Evolutionary conservation across 169 alveolate genomes (phyloP).

Genomic region (Cryptosporidium bovis): DNA sequence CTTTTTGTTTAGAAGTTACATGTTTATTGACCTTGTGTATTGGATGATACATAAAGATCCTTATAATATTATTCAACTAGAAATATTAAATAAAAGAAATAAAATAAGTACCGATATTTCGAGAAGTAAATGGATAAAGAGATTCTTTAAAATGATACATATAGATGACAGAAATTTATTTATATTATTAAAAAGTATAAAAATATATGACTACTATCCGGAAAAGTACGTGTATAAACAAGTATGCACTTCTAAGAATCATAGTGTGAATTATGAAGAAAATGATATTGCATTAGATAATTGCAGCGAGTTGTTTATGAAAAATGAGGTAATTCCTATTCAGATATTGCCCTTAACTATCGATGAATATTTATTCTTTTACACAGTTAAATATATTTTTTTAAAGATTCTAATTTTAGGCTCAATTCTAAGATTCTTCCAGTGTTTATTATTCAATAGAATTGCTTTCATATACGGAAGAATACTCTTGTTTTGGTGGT

Average conservation of each 20-base stretch:
- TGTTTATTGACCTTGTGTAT: constrained; percentile 4
- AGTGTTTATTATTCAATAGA: not conserved
- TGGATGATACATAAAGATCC: constrained; percentile 44
- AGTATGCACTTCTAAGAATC: constrained; percentile 5
- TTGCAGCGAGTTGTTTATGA: not conserved
- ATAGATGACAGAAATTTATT: constrained; percentile 35
- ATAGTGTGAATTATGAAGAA: constrained; percentile 2
- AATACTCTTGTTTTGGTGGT: constrained; percentile 77
- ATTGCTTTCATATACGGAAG: not conserved
- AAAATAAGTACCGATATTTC: not conserved
- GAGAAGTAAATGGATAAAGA: not conserved
- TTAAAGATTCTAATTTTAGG: constrained; percentile 12
- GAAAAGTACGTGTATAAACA: constrained; percentile 34
- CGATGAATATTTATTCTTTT: constrained; percentile 65
- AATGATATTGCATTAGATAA: not conserved
- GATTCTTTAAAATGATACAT: constrained; percentile 19
- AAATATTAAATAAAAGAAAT: constrained; percentile 36
- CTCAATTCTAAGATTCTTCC: constrained; percentile 6
- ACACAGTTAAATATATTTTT: constrained; percentile 11
- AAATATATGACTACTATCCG: constrained; percentile 52
- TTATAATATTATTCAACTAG: constrained; percentile 32
- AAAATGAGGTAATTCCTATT: constrained; percentile 14
- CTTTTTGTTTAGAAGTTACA: not conserved
- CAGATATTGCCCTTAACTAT: constrained; percentile 36
- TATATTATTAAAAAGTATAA: constrained; percentile 1